These are phyloP conservation scores for Citeromyces hawaiiensis DNA, from an alignment of 1,139 yeast species.

Conservation along the genomic window DNA sequence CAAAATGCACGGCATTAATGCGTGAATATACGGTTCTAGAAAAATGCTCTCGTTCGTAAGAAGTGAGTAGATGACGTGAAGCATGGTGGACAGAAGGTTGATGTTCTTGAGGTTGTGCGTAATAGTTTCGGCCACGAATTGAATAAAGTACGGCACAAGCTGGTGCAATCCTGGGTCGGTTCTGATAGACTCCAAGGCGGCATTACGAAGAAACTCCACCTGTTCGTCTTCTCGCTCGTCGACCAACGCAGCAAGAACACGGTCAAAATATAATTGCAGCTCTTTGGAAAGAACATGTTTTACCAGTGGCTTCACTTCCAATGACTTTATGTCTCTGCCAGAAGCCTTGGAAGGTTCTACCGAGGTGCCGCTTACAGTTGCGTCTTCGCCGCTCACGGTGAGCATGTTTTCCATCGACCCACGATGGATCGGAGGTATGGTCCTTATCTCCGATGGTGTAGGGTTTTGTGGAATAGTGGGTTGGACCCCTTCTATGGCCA, in stretches of 20 bases:
- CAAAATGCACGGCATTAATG: slow-evolving; percentile 87
- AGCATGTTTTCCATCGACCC: slow-evolving; percentile 50
- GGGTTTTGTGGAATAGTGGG: slow-evolving; percentile 98
- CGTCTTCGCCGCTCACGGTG: slow-evolving; percentile 12
- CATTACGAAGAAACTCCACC: slow-evolving; percentile 49
- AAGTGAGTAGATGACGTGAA: slow-evolving; percentile 79
- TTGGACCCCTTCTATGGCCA: slow-evolving; percentile 97
- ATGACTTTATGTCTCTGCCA: slow-evolving; percentile 33
- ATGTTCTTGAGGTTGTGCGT: slow-evolving; percentile 76
- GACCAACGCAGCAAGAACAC: slow-evolving; percentile 68
- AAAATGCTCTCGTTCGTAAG: slow-evolving; percentile 78
- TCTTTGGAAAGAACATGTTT: slow-evolving; percentile 94
- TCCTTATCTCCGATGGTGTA: slow-evolving; percentile 57
- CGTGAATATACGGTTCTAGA: slow-evolving; percentile 92
- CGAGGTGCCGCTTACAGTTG: slow-evolving; percentile 5
- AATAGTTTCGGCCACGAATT: slow-evolving; percentile 90
- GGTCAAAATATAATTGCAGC: slow-evolving; percentile 84
- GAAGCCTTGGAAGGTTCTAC: slow-evolving; percentile 6
- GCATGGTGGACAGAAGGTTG: slow-evolving; percentile 69
- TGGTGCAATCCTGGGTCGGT: slow-evolving; percentile 97
- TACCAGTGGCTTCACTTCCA: slow-evolving; percentile 86
- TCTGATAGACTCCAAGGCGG: slow-evolving; percentile 73
- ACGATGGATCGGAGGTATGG: slow-evolving; percentile 50
- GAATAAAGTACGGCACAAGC: slow-evolving; percentile 89
- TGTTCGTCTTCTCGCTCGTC: slow-evolving; percentile 31